These are phyloP conservation scores for Boletus sensibilis DNA, from an alignment of 768 basidiomycete genomes.

Conservation along the genomic window DNA sequence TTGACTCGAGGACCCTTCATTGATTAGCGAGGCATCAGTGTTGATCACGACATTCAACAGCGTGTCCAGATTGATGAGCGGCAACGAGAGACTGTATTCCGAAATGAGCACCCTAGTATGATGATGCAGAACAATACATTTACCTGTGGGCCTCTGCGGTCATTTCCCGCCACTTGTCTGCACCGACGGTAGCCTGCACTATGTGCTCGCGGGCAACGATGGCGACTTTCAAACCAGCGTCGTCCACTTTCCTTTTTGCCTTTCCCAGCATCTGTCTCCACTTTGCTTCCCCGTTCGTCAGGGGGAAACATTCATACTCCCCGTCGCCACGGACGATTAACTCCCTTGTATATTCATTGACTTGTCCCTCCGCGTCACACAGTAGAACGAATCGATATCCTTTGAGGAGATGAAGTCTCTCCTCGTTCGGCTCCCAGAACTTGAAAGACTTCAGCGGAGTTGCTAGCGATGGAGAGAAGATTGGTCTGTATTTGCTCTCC, in stretches of 20 bases:
- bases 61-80: slow-evolving; percentile 45
- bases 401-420: slow-evolving; percentile 53
- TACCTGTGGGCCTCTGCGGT: slow-evolving; percentile 52
- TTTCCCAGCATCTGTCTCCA: slow-evolving; percentile 53
- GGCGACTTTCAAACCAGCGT: slow-evolving; percentile 45
- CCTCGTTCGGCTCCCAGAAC: slow-evolving; percentile 69
- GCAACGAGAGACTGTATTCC: slow-evolving; percentile 37
- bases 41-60: slow-evolving; percentile 51
- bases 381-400: slow-evolving; percentile 59
- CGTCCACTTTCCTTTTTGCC: slow-evolving; percentile 46
- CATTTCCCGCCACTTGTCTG: slow-evolving; percentile 54
- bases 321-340: slow-evolving; percentile 58
- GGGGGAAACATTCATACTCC: slow-evolving; percentile 60
- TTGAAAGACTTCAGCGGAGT: slow-evolving; percentile 48
- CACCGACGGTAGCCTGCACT: slow-evolving; percentile 51
- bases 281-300: slow-evolving; percentile 46
- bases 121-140: slow-evolving; percentile 9
- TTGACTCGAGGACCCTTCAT: slow-evolving; percentile 20
- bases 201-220: slow-evolving; percentile 51
- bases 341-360: slow-evolving; percentile 49
- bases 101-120: slow-evolving; percentile 6
- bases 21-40: slow-evolving; percentile 35
- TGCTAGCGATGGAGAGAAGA: slow-evolving; percentile 51
- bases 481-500: slow-evolving; percentile 56
- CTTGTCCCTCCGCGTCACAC: slow-evolving; percentile 52